phyloP scores from a whole-genome alignment of 371 early-diverging fungal genomes.

The Mucor sp. region DNA sequence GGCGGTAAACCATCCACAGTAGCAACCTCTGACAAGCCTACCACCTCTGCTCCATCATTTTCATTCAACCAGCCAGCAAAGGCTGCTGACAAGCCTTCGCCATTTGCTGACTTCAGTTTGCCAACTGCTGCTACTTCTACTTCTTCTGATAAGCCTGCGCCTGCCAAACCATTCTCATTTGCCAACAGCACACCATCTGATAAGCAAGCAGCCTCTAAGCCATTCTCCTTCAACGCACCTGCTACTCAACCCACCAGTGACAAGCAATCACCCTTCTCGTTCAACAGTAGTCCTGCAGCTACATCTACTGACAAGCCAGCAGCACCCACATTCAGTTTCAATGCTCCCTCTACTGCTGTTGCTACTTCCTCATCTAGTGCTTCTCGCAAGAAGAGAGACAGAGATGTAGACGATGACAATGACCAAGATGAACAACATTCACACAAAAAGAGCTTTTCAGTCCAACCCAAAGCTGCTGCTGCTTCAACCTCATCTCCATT shows the following conservation, averaged over 20 bases:
- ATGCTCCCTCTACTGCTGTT: background rate
- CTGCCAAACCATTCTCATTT: background rate
- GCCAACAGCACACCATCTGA: background rate
- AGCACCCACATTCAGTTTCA: background rate
- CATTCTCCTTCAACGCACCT: background rate
- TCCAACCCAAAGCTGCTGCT: background rate
- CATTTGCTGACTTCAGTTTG: background rate
- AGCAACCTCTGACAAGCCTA: background rate
- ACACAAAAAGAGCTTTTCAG: background rate
- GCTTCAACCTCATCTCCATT: background rate
- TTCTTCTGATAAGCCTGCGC: background rate
- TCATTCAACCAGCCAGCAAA: background rate
- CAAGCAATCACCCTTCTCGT: background rate
- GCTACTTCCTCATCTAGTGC: background rate
- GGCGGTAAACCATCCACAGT: background rate
- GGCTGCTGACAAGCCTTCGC: background rate
- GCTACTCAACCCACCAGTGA: background rate
- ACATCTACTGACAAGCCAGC: background rate
- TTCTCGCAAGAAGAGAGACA: background rate
- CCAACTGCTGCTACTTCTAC: background rate
- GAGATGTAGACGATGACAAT: background rate
- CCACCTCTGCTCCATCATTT: background rate
- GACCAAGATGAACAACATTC: background rate
- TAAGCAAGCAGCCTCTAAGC: background rate
- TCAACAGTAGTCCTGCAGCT: background rate